phyloP scores from a whole-genome alignment of 2,329 filamentous ascomycete species.

The Beauveria scarabaeidicola region DNA sequence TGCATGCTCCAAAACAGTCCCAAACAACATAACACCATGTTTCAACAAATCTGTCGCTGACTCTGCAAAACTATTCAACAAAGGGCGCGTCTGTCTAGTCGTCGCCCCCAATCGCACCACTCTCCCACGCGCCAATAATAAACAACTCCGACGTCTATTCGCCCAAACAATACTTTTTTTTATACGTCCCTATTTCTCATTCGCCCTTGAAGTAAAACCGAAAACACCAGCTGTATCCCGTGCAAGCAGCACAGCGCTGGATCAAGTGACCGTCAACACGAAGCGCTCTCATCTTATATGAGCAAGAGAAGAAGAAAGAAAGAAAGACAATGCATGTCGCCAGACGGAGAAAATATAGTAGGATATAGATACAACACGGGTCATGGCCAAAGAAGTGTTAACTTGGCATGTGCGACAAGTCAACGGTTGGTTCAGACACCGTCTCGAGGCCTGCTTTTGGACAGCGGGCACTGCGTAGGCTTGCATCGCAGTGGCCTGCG shows the following conservation, averaged over 20 bases:
- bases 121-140: background rate
- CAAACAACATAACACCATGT: background rate
- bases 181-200: background rate
- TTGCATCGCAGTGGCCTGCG: too few species aligned
- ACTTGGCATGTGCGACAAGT: background rate
- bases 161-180: background rate
- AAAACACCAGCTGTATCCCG: background rate
- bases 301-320: background rate
- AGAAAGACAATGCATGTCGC: background rate
- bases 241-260: background rate
- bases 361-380: background rate
- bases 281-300: background rate
- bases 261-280: background rate
- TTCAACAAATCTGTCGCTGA: slow-evolving; percentile 6
- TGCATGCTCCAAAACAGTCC: background rate
- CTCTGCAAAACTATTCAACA: background rate
- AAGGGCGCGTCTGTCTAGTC: background rate
- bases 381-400: background rate
- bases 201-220: background rate
- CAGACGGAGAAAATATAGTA: background rate
- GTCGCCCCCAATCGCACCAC: background rate
- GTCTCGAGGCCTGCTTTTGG: background rate
- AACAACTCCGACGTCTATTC: background rate
- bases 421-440: background rate
- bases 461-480: background rate